Evolutionary conservation across 192 early-diverging fungal genomes (phyloP), one percentile per base, ranked within the genome.

Genomic region (Linnemannia zychae): DNA sequence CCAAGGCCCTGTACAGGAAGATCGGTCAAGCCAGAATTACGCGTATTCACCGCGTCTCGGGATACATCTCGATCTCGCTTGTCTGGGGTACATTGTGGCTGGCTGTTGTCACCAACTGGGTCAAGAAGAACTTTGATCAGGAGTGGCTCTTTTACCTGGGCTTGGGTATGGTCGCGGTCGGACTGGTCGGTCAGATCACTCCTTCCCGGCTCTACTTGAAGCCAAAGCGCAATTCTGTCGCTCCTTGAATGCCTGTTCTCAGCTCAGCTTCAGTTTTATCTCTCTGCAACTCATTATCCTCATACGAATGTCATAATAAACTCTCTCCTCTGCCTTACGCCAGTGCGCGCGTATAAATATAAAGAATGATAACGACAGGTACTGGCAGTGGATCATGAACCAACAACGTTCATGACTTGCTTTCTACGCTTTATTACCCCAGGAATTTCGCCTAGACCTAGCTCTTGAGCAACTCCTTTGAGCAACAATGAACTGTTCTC

Each of bases 401-500:
- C 83, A 15, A 85, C 74, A 28, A 76, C 83, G 34, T 85, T 85
- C 69, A 85, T 17, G 15, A 47, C 49, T 16, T 22, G 77, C 7
- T 44, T 48, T 13, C 73, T 53, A 7, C 48, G 53, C 24, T 66
- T 75, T 49, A 85, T 72, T 57, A 53, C 63, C 0, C 83, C 83
- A 24, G 66, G 57, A n/a, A 85, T 53, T 3, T 74, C 34, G 7
- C 83, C 78, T 6, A 85, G 28, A n/a, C 83, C 77, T 2, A 85
- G 65, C 34, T 76, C 74, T 12, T 28, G 7, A 5, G 65, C 78
- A 12, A 85, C 83, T 16, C 60, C 83, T 46, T 78, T 80, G 47
- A 91, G 71, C 13, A 90, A 65, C 16, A 67, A 65, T 16, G 82
- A 79, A 67, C 89, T 89, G 9, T 74, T 63, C 22, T 81, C 88